Conservation (phyloP, 2,329 filamentous ascomycete species). For the Cytospora piceicola region DNA sequence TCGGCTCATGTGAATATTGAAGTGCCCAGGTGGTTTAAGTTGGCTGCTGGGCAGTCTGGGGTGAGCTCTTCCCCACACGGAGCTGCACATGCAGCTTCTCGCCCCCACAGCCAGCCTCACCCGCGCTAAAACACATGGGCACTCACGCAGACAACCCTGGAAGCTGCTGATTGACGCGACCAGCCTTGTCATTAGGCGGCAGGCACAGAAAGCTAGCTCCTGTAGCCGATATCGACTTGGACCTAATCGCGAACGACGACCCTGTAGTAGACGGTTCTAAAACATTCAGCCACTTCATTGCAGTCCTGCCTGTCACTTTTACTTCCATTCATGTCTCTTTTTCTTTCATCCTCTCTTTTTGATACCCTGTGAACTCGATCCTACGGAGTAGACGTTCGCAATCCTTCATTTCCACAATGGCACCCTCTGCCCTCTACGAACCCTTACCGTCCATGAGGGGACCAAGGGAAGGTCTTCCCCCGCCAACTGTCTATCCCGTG, state of each 20-base stretch:
- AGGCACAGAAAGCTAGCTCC: constrained; percentile 23
- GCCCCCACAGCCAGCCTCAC: constrained; percentile 22
- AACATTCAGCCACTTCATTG: neutral
- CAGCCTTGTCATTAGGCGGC: constrained; percentile 22
- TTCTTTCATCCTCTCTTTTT: constrained; percentile 10
- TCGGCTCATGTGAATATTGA: neutral
- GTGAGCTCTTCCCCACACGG: constrained; percentile 9
- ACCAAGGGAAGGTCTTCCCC: constrained; percentile 51
- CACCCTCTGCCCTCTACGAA: constrained; percentile 51
- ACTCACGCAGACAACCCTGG: neutral
- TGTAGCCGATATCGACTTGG: neutral
- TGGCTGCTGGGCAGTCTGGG: neutral
- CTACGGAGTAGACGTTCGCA: constrained; percentile 3
- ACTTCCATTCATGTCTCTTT: constrained; percentile 17
- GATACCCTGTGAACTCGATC: constrained; percentile 24
- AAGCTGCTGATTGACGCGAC: constrained; percentile 11
- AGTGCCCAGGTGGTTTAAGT: too few relatives aligned
- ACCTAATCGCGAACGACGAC: neutral
- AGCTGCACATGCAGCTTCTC: constrained; percentile 21
- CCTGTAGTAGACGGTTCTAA: neutral
- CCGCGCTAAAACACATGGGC: neutral
- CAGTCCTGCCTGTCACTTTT: neutral
- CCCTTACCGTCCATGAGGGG: constrained; percentile 43
- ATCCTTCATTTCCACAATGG: constrained; percentile 31
- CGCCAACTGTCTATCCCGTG: constrained; percentile 62